phyloP scores from a whole-genome alignment of 495 filamentous ascomycete genomes.

The Xylaria venustula region DNA sequence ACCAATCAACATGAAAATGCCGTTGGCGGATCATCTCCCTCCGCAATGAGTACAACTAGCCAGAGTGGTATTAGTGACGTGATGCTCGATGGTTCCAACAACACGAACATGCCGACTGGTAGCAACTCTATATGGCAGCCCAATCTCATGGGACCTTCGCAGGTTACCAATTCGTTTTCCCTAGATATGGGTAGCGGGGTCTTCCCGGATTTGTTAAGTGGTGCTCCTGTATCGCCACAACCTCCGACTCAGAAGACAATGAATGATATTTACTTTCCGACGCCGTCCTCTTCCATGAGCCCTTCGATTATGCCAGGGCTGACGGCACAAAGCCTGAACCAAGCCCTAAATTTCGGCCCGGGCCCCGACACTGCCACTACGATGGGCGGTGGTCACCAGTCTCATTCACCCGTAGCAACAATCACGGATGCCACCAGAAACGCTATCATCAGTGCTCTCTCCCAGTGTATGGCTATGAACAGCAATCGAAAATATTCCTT shows the following conservation, averaged over 20 bases:
- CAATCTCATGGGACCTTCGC: slow-evolving; percentile 59
- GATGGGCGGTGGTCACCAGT: slow-evolving; percentile 60
- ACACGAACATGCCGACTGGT: slow-evolving; percentile 40
- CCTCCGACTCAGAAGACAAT: slow-evolving; percentile 51
- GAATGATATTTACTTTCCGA: slow-evolving; percentile 57
- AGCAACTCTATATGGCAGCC: slow-evolving; percentile 65
- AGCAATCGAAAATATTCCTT: slow-evolving; percentile 75
- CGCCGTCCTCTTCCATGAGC: slow-evolving; percentile 67
- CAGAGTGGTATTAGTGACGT: slow-evolving; percentile 90
- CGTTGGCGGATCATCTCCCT: slow-evolving; percentile 91
- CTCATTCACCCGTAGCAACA: slow-evolving; percentile 57
- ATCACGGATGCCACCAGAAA: slow-evolving; percentile 94
- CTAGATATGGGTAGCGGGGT: slow-evolving; percentile 55
- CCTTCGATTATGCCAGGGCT: slow-evolving; percentile 50
- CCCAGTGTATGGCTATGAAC: slow-evolving; percentile 71
- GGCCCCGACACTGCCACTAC: slow-evolving; percentile 69
- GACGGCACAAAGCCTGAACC: slow-evolving; percentile 54
- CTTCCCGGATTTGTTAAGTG: slow-evolving; percentile 60
- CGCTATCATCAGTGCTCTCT: slow-evolving; percentile 78
- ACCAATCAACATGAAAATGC: slow-evolving; percentile 66
- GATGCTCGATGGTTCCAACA: slow-evolving; percentile 82
- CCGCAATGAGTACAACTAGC: slow-evolving; percentile 88
- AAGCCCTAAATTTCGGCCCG: slow-evolving; percentile 58
- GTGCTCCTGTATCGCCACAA: slow-evolving; percentile 62
- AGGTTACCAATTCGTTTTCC: slow-evolving; percentile 60